Evolutionary conservation across 148 eudicot species (phyloP), one percentile per base, ranked within the genome.

Genomic region (Heliamphora exappendiculata): DNA sequence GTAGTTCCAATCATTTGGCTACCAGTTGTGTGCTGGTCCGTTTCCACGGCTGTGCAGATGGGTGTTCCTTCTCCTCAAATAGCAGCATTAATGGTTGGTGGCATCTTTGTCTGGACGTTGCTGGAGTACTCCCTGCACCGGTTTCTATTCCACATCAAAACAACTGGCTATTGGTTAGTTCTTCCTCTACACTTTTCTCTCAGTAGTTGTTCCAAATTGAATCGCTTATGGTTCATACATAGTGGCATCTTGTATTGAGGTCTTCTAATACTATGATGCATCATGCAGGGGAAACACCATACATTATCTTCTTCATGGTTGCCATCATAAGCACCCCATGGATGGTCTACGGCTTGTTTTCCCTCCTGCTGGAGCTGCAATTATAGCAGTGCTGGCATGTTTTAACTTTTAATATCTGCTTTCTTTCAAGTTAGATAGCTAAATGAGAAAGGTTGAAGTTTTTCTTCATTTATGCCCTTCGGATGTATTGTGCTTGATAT

Each of bases 251-350:
- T 47, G 50, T 33, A 17, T 60, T 24, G 9, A 37, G 2, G 13
- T n/a, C 1, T 24, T 42, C 20, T 67, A 63, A 51, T 50, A 39
- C 29, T 45, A 22, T 5, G 55, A 77, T 39, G 49, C 72, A 34
- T 59, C 29, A 11, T 86, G 7, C 68, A 84, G 91, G 91, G 85
- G 86, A 37, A 93, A 93, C 85, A 93, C 98, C 0, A 19, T 81
- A 49, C 96, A 93, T 77, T 93, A 91, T 86, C 95, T 91, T 81
- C 80, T 93, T 78, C 98, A 93, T 80, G 98, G 98, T 57, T 91
- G 93, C 80, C 98, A 93, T 82, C 98, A 91, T 80, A 93, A 93
- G 83, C 98, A 91, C 81, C 98, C 98, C 16, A 88, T 85, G 93
- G 97, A 93, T 86, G 88, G 89, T 58, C 81, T 93, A 50, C 93